Percentiles rank a stretch among this genome's conserved stretches.
These are phyloP conservation scores for Colletotrichum sp. DNA, from an alignment of 2,329 filamentous ascomycete species.

Conservation along the genomic window DNA sequence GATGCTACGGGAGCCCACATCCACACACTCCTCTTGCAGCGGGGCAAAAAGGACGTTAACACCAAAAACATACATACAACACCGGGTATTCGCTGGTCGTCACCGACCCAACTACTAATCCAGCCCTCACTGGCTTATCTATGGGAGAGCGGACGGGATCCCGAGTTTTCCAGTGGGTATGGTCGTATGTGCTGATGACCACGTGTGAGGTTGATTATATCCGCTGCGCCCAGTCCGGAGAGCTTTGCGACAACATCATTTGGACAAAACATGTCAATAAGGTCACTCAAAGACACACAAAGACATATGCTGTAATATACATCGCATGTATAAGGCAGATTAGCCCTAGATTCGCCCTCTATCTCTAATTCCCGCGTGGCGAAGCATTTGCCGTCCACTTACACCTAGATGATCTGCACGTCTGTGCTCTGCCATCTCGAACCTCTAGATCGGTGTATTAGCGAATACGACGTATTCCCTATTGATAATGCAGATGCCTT, in stretches of 20 bases:
- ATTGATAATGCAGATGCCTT: not conserved
- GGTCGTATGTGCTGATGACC: not conserved
- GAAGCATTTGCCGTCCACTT: not conserved
- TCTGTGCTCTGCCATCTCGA: not conserved
- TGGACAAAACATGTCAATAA: not conserved
- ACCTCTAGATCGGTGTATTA: not conserved
- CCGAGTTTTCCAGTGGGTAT: constrained; percentile 1
- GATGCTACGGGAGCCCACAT: not conserved
- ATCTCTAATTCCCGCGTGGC: not conserved
- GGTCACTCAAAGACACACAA: not conserved
- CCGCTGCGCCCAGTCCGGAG: not conserved
- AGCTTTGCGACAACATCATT: not conserved
- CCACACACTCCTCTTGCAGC: not conserved
- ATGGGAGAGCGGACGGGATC: constrained; percentile 8
- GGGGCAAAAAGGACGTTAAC: not conserved
- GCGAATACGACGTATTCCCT: not conserved
- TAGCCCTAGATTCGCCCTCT: not conserved
- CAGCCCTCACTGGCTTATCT: constrained; percentile 5
- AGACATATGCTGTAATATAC: not conserved
- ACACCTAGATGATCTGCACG: not conserved
- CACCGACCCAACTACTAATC: constrained; percentile 2
- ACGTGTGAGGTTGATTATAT: not conserved
- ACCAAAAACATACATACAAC: not conserved
- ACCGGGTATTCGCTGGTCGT: constrained; percentile 6
- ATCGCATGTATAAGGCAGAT: not conserved